Base-by-base conservation (phyloP, 1,284 basidiomycete species). In the Pterulicium gracile region DNA sequence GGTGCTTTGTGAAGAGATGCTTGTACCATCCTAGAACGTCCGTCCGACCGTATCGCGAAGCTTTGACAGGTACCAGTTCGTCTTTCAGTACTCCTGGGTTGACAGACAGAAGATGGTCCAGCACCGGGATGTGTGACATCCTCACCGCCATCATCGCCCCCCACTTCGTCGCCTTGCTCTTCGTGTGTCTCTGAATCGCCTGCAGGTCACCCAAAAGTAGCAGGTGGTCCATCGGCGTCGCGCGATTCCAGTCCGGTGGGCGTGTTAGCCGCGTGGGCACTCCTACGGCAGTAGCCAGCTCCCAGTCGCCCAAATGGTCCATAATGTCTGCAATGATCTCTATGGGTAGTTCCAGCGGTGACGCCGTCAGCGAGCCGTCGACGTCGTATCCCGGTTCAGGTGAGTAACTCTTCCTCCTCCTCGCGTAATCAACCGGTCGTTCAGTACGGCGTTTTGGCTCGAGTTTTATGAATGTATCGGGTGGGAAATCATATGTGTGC, bases 1-100 rank as follows among this genome's bases (percentile, higher is more conserved):
- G 70, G 54, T 78, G 70, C 36, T 74, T 69, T 48, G 79, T 72
- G 43, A 75, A 71, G 7, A 68, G 75, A 49, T 79, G 71, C 53
- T 80, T 79, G 85, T 86, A 90, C 81, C 88, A 90, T 7, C 77
- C 73, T 27, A 91, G 73, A 3, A 88, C 77, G n/a, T 69, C 59
- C 2, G 72, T 74, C 23, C 87, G 78, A 3, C 86, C 84, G 56
- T 88, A 72, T 41, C 75, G 69, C 20, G 82, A 83, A 10, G 87
- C 87, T 48, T 75, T 77, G 46, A 79, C 75, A n/a, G 81, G 81
- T 35, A 88, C 79, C 47, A 81, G 60, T 61, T 81, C 78, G 57
- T 72, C 66, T 51, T 72, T 72, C 63, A 79, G 85, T 48, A 76
- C 63, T 13, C 70, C 69, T 53, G 71, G 75, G 56, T 87, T 76